Evolutionary conservation across 2,329 filamentous ascomycete genomes (phyloP), one percentile per base, ranked within the genome.

Genomic region (Coleophoma crateriformis): DNA sequence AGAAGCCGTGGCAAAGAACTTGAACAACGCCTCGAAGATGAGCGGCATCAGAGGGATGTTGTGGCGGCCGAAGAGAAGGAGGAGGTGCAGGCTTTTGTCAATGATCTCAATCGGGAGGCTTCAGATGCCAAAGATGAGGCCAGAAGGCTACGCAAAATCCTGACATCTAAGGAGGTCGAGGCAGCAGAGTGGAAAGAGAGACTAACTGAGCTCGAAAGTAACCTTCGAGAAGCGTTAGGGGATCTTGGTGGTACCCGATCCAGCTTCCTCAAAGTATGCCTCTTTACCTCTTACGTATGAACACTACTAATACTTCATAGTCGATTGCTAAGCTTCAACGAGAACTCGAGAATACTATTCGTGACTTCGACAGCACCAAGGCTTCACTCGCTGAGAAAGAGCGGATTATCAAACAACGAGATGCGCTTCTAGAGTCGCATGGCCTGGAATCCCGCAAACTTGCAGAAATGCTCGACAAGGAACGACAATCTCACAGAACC

Each of bases 1-100:
- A 87, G 86, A 67, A 91, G 96, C 53, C 84, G 82, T 43, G 75
- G 78, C 15, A 77, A 74, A 61, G 87, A 90, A 59, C 73, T 91
- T 27, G 86, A 90, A 61, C 79, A 84, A 54, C 82, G 85, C n/a
- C 77, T 96, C 20, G 76, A 81, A 19, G 83, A 87, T 50, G 94
- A 97, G 71, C 78, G 91, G 49, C 81, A 87, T 57, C 92, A 97
- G 68, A 82, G 89, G 41, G 92, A 97, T 66, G 81, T 91, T 45
- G 80, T 96, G 48, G 89, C 90, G 43, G 87, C 82, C 63, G 85
- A 88, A 61, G 91, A 96, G 70, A 96, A 97, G 72, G 88, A 95
- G 64, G 92, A 97, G 64, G 88, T 95, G 46, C 91, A 97, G 70
- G 88, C 92, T 67, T 82, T 95, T 55, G 83, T 97, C 63, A 92